phyloP scores from a whole-genome alignment of 2,329 filamentous ascomycete species.

The Cladobotryum mycophilum region DNA sequence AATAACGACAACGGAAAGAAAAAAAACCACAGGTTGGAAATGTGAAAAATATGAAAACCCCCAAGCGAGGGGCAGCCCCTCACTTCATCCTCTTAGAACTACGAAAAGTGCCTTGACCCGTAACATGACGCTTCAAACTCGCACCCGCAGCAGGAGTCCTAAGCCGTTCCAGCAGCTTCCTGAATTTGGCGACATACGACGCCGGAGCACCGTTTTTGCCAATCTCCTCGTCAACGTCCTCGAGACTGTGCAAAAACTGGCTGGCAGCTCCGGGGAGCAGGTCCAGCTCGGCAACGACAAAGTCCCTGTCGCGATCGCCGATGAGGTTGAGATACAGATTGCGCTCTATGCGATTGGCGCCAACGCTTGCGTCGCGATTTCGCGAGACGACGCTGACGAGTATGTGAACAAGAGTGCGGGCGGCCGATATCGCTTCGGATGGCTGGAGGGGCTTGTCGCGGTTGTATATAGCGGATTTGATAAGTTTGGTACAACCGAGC shows the following conservation, averaged over 20 bases:
- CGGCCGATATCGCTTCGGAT: slow-evolving; percentile 39
- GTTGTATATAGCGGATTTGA: slow-evolving; percentile 36
- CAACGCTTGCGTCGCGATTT: slow-evolving; percentile 26
- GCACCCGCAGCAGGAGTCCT: slow-evolving; percentile 21
- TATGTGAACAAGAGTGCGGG: slow-evolving; percentile 42
- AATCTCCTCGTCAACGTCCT: slow-evolving; percentile 27
- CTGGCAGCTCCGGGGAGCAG: slow-evolving; percentile 38
- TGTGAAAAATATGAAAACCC: not conserved
- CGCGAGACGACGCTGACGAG: slow-evolving; percentile 38
- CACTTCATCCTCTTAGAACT: slow-evolving; percentile 30
- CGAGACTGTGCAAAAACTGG: slow-evolving; percentile 35
- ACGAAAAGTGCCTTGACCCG: slow-evolving; percentile 19
- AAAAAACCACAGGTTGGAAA: too few species aligned
- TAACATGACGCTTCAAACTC: slow-evolving; percentile 27
- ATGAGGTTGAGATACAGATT: slow-evolving; percentile 46
- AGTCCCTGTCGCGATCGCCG: slow-evolving; percentile 37
- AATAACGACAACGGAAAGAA: too few species aligned
- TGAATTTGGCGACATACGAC: slow-evolving; percentile 31
- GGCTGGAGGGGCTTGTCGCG: slow-evolving; percentile 31
- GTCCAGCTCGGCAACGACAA: slow-evolving; percentile 39
- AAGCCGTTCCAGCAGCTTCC: slow-evolving; percentile 25
- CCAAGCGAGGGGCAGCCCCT: slow-evolving; percentile 3
- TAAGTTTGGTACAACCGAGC: slow-evolving; percentile 34
- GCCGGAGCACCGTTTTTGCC: slow-evolving; percentile 28
- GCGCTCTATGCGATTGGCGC: slow-evolving; percentile 25